A percentile compares a stretch with the other conserved stretches of the same genome.
Conservation (phyloP, 805 yeast genomes). For the Cyberlindnera saturnus region DNA sequence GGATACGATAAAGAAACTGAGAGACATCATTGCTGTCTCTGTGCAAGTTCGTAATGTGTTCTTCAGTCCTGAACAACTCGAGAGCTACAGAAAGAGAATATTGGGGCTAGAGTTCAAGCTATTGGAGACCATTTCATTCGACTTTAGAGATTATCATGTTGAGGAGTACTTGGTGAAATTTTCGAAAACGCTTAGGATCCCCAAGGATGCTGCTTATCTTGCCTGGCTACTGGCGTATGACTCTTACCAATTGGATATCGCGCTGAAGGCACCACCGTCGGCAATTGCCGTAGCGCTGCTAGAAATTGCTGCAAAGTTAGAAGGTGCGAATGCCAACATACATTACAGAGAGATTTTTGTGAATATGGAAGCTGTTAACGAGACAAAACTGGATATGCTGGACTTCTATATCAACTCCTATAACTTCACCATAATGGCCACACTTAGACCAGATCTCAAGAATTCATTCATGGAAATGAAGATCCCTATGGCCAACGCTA, state of each 20-base stretch:
- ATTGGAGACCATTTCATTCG: constrained; percentile 73
- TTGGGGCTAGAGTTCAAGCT: constrained; percentile 63
- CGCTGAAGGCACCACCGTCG: constrained; percentile 69
- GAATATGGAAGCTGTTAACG: constrained; percentile 27
- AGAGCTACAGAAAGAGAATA: constrained; percentile 50
- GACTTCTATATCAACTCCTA: constrained; percentile 56
- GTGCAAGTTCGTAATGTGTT: constrained; percentile 27
- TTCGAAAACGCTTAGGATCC: constrained; percentile 42
- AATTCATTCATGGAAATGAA: constrained; percentile 36
- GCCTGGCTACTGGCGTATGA: constrained; percentile 81
- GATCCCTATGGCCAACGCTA: constrained; percentile 36
- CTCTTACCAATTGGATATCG: constrained; percentile 59
- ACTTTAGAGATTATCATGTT: constrained; percentile 61
- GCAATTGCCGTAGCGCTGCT: constrained; percentile 65
- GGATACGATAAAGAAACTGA: constrained; percentile 73
- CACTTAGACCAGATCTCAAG: constrained; percentile 28
- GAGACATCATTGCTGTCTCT: constrained; percentile 48
- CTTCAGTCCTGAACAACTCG: constrained; percentile 32
- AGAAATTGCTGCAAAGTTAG: constrained; percentile 50
- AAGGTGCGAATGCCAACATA: constrained; percentile 24
- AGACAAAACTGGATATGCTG: constrained; percentile 51
- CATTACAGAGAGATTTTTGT: constrained; percentile 9
- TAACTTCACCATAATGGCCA: constrained; percentile 43
- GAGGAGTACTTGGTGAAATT: constrained; percentile 64
- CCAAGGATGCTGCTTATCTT: constrained; percentile 42